Conservation (phyloP, 129 eudicot species). For the Saussurea involucrata region DNA sequence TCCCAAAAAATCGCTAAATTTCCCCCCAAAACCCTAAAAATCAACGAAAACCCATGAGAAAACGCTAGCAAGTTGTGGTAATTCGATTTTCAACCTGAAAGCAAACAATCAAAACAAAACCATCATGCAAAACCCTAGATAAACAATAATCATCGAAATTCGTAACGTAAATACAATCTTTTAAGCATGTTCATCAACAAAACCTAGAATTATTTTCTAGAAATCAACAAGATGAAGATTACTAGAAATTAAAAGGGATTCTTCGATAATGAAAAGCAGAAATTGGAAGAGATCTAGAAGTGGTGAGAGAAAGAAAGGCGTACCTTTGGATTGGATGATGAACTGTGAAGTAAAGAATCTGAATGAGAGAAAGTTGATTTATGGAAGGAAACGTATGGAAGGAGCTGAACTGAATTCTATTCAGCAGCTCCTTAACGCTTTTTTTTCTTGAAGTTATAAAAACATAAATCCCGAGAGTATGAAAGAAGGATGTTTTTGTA, state of each 20-base stretch:
- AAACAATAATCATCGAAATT: neutral
- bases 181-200: neutral
- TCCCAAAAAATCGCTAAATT: neutral
- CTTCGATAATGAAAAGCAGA: neutral
- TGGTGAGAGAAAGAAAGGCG: neutral
- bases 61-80: neutral
- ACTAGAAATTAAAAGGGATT: neutral
- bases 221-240: neutral
- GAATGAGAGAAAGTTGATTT: conserved; percentile 1
- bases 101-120: conserved; percentile 1
- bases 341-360: conserved; percentile 23
- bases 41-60: neutral
- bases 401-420: conserved; percentile 5
- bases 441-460: conserved; percentile 13
- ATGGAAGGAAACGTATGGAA: conserved; percentile 32
- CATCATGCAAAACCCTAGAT: conserved; percentile 27
- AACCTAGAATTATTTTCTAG: neutral
- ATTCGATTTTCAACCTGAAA: conserved; percentile 22
- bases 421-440: conserved; percentile 17
- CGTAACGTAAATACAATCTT: neutral
- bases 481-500: conserved; percentile 35
- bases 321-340: conserved; percentile 28
- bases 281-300: neutral
- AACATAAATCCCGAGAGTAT: conserved; percentile 41
- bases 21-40: conserved; percentile 3